Evolutionary conservation across 2,329 filamentous ascomycete genomes (phyloP), one percentile per base, ranked within the genome.

Genomic region (Xylaria arbuscula): DNA sequence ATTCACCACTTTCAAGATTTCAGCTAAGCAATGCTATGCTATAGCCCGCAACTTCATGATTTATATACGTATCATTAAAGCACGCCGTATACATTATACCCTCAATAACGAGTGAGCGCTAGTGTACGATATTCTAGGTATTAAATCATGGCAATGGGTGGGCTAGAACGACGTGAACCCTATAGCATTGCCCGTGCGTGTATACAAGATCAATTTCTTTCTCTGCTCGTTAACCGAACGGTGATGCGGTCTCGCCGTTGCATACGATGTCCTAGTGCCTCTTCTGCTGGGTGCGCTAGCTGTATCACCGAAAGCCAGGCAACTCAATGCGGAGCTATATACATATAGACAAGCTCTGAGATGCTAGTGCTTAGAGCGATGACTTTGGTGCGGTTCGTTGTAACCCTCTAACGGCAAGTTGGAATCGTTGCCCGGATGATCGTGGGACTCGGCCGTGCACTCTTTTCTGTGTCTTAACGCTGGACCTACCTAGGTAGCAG

Each of bases 111-210:
- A 74, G 70, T 70, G 72, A 72, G 63, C 51, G 72, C 70, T 69
- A 65, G 62, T 72, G 67, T 75, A 74, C 72, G 69, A 75, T 71
- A 71, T 65, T 71, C 70, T 63, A 42, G 72, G 76, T 74, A 76
- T 77, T 76, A 76, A 76, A 68, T 72, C 68, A 70, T 67, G 73
- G 64, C 72, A 69, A 72, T 73, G 70, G 72, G 70, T 70, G 72
- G 75, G 66, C 73, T 73, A 67, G 63, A 70, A 64, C 74, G 70
- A 68, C 64, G 73, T 72, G 70, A 71, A 50, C 65, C 72, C 68
- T 69, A 64, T 62, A 36, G 60, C 47, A 66, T 61, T 66, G 72
- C 66, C 71, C 70, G 70, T 19, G 38, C 42, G 54, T 40, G 24
- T 66, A 59, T 53, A 53, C 57, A 58, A 59, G 47, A 38, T 59